Evolutionary conservation across 2,329 filamentous ascomycete species (phyloP), one percentile per base, ranked within the genome.

Genomic region (Apiospora rasikravindrae): DNA sequence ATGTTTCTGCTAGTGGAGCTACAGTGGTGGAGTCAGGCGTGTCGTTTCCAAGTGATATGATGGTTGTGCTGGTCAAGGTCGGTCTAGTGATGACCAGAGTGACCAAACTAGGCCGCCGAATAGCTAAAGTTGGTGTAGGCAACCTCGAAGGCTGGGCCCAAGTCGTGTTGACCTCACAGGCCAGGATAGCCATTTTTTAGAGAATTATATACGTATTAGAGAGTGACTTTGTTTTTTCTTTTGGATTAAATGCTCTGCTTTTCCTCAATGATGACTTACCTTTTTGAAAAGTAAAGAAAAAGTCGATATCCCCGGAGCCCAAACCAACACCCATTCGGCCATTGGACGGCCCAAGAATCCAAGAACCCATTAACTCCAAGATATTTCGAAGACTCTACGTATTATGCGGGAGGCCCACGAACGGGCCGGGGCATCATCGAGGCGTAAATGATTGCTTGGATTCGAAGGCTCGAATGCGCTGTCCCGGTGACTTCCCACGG

Each of bases 401-500:
- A n/a, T 64, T 22, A 40, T 64, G 57, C 57, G 19, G 57, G 57
- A 64, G 57, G 57, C 57, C 57, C 57, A 64, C 57, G 57, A 40
- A 10, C 57, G 57, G 57, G 19, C 33, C 33, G 33, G 24, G 57
- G 57, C 33, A 2, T 64, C 57, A 64, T 40, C 29, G 57, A 40
- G 57, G 22, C 33, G 22, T 40, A 2, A 8, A 40, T 40, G 57
- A 64, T 64, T 64, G 57, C 57, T n/a, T 64, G 57, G 57, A n/a
- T 64, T 64, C 33, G 57, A 64, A 64, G 19, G 57, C 33, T 64
- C 10, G 57, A 40, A 64, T 64, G 57, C 33, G 57, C 33, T 64
- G 57, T 40, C 57, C 57, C 57, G 57, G 57, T 64, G 57, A 64
- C 19, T n/a, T 22, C 57, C 57, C 57, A 29, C 40, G 19, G 6